Conservation (phyloP, 2,329 filamentous ascomycete genomes). For the Fusarium denticulatum region DNA sequence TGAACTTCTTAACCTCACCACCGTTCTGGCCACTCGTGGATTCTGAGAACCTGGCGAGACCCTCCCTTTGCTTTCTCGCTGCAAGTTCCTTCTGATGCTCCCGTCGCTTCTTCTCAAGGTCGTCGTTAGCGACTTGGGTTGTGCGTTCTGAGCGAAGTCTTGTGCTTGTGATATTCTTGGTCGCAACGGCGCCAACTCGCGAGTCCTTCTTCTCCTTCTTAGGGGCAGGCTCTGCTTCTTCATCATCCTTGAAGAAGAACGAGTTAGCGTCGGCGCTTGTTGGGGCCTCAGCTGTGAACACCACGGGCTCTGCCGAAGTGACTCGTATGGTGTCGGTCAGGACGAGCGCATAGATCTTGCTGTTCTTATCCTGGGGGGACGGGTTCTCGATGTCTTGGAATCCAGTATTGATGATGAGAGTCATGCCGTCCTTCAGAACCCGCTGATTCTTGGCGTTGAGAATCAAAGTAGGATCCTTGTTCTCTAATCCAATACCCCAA, state of each 20-base stretch:
- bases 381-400: constrained; percentile 90
- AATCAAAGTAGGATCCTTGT: constrained; percentile 82
- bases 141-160: constrained; percentile 89
- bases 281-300: constrained; percentile 94
- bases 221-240: constrained; percentile 84
- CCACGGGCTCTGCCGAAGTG: constrained; percentile 77
- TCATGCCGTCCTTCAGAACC: constrained; percentile 95
- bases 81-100: constrained; percentile 93
- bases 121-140: constrained; percentile 83
- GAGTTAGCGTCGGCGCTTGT: constrained; percentile 93
- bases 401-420: constrained; percentile 87
- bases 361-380: constrained; percentile 87
- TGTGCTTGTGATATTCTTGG: constrained; percentile 95
- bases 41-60: constrained; percentile 85
- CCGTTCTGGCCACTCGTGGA: constrained; percentile 87
- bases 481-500: constrained; percentile 91
- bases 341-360: constrained; percentile 87
- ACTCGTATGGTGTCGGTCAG: constrained; percentile 95
- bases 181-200: constrained; percentile 85
- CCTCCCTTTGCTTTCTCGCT: constrained; percentile 88
- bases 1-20: constrained; percentile 96
- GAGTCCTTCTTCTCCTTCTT: constrained; percentile 90
- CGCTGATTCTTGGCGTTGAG: constrained; percentile 88
- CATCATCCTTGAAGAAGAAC: constrained; percentile 98
- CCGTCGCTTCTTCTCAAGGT: constrained; percentile 84